A percentile compares a stretch with the other conserved stretches of the same genome.
phyloP scores from a whole-genome alignment of 352 stramenopile genomes.

The Phytophthora ramorum region DNA sequence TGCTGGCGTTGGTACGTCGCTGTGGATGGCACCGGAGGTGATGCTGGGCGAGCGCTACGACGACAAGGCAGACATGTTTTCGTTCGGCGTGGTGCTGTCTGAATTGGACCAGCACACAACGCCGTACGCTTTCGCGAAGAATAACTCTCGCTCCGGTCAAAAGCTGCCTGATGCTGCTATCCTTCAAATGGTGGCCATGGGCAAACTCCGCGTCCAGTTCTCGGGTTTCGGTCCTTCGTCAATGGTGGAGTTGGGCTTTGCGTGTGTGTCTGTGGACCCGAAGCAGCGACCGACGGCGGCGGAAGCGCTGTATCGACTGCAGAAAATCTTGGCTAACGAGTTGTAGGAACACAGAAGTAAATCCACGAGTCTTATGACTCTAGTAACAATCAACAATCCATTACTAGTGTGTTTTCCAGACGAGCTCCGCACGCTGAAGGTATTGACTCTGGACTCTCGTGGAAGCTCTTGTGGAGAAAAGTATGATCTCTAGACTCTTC shows the following conservation, averaged over 20 bases:
- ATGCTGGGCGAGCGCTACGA: slow-evolving; percentile 41
- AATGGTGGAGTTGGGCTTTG: slow-evolving; percentile 30
- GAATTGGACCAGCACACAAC: slow-evolving; percentile 35
- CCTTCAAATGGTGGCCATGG: slow-evolving; percentile 48
- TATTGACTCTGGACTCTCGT: not conserved
- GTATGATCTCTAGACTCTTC: not conserved
- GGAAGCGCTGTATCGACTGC: slow-evolving; percentile 40
- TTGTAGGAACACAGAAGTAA: not conserved
- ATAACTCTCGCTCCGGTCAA: slow-evolving; percentile 2
- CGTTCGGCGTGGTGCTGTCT: slow-evolving; percentile 47
- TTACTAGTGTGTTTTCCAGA: not conserved
- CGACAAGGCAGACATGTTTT: slow-evolving; percentile 49
- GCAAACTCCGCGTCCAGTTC: slow-evolving; percentile 41
- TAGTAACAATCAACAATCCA: not conserved
- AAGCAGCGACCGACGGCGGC: slow-evolving; percentile 34
- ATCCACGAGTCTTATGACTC: not conserved
- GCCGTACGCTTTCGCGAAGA: slow-evolving; percentile 24
- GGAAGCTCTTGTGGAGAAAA: not conserved
- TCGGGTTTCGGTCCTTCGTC: slow-evolving; percentile 17
- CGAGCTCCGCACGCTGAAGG: no score
- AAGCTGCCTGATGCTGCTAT: slow-evolving; percentile 35
- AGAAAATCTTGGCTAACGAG: slow-evolving; percentile 26
- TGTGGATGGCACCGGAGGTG: slow-evolving; percentile 53
- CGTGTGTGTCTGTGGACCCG: slow-evolving; percentile 43
- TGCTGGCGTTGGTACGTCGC: slow-evolving; percentile 41